Evolutionary conservation across 257 asterid genomes (phyloP), one percentile per base, ranked within the genome.

Genomic region (Nicotiana tomentosiformis): DNA sequence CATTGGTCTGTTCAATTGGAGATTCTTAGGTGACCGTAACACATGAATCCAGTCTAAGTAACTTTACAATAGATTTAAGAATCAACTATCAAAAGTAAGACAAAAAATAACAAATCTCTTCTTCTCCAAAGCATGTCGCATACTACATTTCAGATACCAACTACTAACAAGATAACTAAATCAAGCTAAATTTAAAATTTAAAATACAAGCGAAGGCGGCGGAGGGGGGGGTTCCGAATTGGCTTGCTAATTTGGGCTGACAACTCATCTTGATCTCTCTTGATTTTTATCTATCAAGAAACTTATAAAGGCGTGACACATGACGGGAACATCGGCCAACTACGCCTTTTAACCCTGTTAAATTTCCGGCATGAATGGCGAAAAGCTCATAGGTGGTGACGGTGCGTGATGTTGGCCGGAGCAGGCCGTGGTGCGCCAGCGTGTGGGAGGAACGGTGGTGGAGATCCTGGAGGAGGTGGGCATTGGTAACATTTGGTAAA

Each of bases 401-500:
- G 61, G 76, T 78, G 10, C 18, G 90, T 88, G 77, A 87, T 35
- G 46, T 91, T 90, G 88, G 87, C 86, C 1, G 83, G 85, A 14
- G 93, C 87, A 5, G 94, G 90, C 1, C 80, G 37, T 32, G 92
- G 93, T 10, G 92, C 88, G 15, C 90, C 85, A 87, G 88, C 84
- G 68, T 86, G 88, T 66, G 90, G 77, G 26, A 77, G 14, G 67
- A 72, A 89, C 0, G 91, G 85, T 0, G 84, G 82, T 1, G 77
- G 80, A 3, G 87, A 77, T 15, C 84, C 81, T 17, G 90, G 89
- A 33, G 88, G 95, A 10, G 90, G 90, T 37, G 86, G 88, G 84
- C 99, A 95, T 60, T 95, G 97, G 90, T 95, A 95, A 87, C 99
- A 95, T 87, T 93, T 95, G 1, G 98, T 93, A 92, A 95, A 94